phyloP scores from a whole-genome alignment of 2,329 filamentous ascomycete genomes.

The Trichoderma atrobrunneum region DNA sequence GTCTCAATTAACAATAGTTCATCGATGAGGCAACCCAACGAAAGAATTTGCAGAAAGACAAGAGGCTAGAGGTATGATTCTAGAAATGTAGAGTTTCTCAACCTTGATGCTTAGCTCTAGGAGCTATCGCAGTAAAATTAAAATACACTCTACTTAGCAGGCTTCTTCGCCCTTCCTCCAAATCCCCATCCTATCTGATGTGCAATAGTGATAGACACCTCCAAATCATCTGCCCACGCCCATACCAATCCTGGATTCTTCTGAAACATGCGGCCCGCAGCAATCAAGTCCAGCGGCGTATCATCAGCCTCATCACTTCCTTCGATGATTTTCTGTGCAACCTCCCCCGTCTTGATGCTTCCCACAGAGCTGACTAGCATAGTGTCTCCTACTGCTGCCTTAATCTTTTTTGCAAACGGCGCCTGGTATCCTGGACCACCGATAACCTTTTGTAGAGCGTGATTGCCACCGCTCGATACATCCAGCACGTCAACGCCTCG shows the following conservation, averaged over 20 bases:
- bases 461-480: constrained; percentile 65
- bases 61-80: neutral
- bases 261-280: constrained; percentile 54
- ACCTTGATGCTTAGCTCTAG: neutral
- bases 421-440: constrained; percentile 67
- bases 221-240: constrained; percentile 54
- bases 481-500: constrained; percentile 73
- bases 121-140: neutral
- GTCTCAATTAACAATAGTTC: too few relatives aligned
- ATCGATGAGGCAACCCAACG: fast-evolving
- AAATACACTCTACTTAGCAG: neutral
- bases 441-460: constrained; percentile 50
- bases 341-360: constrained; percentile 42
- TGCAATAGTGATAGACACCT: constrained; percentile 44
- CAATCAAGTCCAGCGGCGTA: constrained; percentile 44
- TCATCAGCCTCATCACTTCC: constrained; percentile 22
- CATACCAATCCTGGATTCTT: constrained; percentile 58
- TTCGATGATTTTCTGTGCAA: constrained; percentile 48
- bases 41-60: too few relatives aligned
- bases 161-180: constrained; percentile 28
- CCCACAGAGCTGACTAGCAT: constrained; percentile 48
- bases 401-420: constrained; percentile 66
- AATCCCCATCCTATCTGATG: constrained; percentile 58
- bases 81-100: neutral
- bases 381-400: constrained; percentile 65